phyloP scores from a whole-genome alignment of 495 filamentous ascomycete genomes.

The Neurospora sp. region DNA sequence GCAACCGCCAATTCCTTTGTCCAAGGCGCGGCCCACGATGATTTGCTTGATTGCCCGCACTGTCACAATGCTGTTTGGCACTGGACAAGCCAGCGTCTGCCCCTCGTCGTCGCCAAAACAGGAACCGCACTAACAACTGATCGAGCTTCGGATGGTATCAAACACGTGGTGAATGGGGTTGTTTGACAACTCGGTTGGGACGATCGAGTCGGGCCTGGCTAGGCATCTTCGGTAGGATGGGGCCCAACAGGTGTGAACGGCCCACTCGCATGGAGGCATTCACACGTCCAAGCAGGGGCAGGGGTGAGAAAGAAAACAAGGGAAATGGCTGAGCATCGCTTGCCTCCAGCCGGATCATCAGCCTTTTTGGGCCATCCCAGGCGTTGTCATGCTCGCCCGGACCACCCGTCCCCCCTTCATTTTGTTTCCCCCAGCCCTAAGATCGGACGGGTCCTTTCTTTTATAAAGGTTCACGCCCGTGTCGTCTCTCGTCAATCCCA shows the following conservation, averaged over 20 bases:
- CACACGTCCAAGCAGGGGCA: not conserved
- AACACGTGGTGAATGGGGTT: not conserved
- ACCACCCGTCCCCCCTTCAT: not conserved
- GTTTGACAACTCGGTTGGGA: not conserved
- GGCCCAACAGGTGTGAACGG: not conserved
- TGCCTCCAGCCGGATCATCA: not conserved
- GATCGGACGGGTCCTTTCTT: not conserved
- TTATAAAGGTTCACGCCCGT: conserved; percentile 6
- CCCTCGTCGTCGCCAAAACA: not conserved
- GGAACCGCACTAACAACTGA: not conserved
- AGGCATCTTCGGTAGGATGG: not conserved
- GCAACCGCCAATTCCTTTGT: not conserved
- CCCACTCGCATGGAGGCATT: not conserved
- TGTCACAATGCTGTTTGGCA: not conserved
- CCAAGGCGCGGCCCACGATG: not conserved
- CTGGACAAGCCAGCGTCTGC: not conserved
- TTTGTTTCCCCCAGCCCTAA: not conserved
- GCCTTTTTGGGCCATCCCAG: not conserved
- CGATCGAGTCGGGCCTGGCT: not conserved
- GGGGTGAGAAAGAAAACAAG: not conserved
- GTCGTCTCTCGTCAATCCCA: not conserved
- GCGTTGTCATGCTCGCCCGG: not conserved
- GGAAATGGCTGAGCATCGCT: conserved; percentile 1
- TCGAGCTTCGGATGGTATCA: not conserved
- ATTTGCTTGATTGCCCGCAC: not conserved